Conservation (phyloP, 2,329 filamentous ascomycete genomes). For the Fusarium gaditjirri region DNA sequence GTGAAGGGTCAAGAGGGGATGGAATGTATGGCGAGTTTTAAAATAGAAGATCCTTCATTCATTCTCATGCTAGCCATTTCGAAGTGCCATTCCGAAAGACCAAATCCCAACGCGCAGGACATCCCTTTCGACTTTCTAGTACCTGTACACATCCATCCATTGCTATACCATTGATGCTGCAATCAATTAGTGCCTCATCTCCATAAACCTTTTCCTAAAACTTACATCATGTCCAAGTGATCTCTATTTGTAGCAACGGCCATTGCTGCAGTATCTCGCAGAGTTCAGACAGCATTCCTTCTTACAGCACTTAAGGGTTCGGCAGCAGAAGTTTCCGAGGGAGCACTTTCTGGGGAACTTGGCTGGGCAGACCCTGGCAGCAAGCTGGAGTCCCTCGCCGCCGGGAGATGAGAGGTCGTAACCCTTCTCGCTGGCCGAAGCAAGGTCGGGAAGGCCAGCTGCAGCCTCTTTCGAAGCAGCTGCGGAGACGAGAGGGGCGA, state of each 20-base stretch:
- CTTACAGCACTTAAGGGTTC: slow-evolving; percentile 25
- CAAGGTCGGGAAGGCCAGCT: slow-evolving; percentile 19
- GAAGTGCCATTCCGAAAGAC: background rate
- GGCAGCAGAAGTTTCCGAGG: slow-evolving; percentile 19
- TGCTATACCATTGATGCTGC: background rate
- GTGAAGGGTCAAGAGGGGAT: fast-evolving
- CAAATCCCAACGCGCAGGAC: fast-evolving
- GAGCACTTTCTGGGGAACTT: slow-evolving; percentile 26
- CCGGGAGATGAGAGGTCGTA: background rate
- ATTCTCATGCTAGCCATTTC: background rate
- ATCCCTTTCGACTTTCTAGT: too few relatives aligned
- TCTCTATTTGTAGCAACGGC: slow-evolving; percentile 17
- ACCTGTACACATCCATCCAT: background rate
- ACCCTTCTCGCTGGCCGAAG: slow-evolving; percentile 1
- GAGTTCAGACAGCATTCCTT: slow-evolving; percentile 28
- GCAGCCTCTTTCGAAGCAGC: slow-evolving; percentile 9
- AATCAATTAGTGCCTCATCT: fast-evolving
- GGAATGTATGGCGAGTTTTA: fast-evolving
- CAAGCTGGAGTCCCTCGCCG: background rate
- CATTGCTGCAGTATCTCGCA: slow-evolving; percentile 20
- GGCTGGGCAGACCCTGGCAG: slow-evolving; percentile 19
- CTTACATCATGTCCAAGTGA: background rate
- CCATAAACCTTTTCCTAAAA: fast-evolving
- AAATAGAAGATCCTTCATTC: background rate
- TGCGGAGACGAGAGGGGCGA: slow-evolving; percentile 13